phyloP scores from a whole-genome alignment of 1,139 yeast genomes.

The Meyerozyma elateridarum region DNA sequence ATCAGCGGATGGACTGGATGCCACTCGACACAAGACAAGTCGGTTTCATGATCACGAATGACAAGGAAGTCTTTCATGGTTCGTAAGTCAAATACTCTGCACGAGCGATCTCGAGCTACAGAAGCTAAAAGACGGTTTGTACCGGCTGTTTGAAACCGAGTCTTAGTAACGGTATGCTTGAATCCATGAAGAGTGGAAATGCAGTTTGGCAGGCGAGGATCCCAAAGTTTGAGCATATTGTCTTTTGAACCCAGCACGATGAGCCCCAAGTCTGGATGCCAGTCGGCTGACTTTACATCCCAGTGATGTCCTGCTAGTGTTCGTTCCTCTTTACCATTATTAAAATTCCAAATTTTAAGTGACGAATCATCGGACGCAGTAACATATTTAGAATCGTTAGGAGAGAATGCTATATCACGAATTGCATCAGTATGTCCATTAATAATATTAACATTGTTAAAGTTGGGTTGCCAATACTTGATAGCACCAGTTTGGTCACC shows the following conservation, averaged over 20 bases:
- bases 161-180: constrained; percentile 85
- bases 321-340: constrained; percentile 81
- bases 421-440: constrained; percentile 78
- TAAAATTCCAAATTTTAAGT: constrained; percentile 90
- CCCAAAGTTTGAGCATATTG: constrained; percentile 91
- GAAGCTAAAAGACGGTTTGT: constrained; percentile 72
- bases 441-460: constrained; percentile 87
- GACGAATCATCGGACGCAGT: constrained; percentile 91
- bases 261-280: constrained; percentile 90
- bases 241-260: constrained; percentile 90
- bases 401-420: constrained; percentile 83
- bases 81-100: constrained; percentile 80
- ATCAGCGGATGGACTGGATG: constrained; percentile 83
- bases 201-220: constrained; percentile 75
- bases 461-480: constrained; percentile 97
- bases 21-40: constrained; percentile 84
- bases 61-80: constrained; percentile 74
- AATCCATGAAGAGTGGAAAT: constrained; percentile 83
- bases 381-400: constrained; percentile 84
- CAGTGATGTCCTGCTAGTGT: constrained; percentile 89
- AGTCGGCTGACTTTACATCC: constrained; percentile 96
- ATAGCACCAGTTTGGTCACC: constrained; percentile 91
- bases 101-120: constrained; percentile 83
- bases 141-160: constrained; percentile 75
- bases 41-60: constrained; percentile 77